Conservation (phyloP, 2,329 filamentous ascomycete genomes). For the Parastagonospora nodorum region DNA sequence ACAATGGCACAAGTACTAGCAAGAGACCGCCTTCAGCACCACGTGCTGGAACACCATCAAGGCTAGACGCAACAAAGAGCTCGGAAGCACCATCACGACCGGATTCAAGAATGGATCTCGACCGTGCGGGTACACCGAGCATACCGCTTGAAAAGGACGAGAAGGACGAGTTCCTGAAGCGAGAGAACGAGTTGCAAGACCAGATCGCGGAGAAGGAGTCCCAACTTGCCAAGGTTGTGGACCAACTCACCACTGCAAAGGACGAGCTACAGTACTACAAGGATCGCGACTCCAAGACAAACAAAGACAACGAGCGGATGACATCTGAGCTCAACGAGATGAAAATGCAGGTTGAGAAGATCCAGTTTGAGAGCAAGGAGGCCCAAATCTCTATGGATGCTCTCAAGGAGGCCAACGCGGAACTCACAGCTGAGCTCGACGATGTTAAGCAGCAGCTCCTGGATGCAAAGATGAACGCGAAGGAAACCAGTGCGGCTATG, state of each 20-base stretch:
- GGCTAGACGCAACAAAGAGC: slow-evolving; percentile 55
- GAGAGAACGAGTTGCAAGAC: slow-evolving; percentile 97
- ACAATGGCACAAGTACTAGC: slow-evolving; percentile 57
- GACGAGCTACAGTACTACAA: slow-evolving; percentile 86
- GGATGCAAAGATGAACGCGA: slow-evolving; percentile 94
- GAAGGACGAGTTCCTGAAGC: slow-evolving; percentile 89
- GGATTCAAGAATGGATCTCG: slow-evolving; percentile 69
- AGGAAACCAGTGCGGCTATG: slow-evolving; percentile 84
- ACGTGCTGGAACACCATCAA: slow-evolving; percentile 66
- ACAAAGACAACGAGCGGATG: slow-evolving; percentile 88
- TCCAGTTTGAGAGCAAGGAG: slow-evolving; percentile 96
- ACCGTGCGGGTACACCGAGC: slow-evolving; percentile 85
- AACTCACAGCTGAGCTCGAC: slow-evolving; percentile 89
- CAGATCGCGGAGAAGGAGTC: slow-evolving; percentile 93
- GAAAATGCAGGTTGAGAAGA: slow-evolving; percentile 94
- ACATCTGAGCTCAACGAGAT: slow-evolving; percentile 87
- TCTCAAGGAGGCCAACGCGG: slow-evolving; percentile 91
- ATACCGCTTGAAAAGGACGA: slow-evolving; percentile 93
- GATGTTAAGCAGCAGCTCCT: slow-evolving; percentile 95
- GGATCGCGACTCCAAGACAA: slow-evolving; percentile 80
- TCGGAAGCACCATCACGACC: slow-evolving; percentile 55
- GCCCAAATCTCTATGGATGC: slow-evolving; percentile 97
- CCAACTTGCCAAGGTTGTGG: slow-evolving; percentile 77
- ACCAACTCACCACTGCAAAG: slow-evolving; percentile 78
- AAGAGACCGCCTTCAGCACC: slow-evolving; percentile 56